Percentiles rank a stretch among this genome's conserved stretches.
Conservation (phyloP, 352 stramenopile species). For the Globisporangium radiosum region DNA sequence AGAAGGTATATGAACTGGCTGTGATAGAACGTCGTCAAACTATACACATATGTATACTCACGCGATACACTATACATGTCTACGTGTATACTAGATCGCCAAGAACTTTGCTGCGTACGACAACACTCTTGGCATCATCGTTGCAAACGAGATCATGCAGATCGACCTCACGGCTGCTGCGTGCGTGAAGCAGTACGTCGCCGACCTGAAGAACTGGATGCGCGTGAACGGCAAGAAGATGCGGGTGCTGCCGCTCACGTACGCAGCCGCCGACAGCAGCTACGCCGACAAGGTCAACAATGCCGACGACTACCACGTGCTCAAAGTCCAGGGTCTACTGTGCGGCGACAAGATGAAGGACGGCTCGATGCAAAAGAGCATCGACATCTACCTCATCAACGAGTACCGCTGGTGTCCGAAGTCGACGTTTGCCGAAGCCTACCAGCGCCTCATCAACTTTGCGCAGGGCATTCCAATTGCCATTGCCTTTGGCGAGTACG, state of each 20-base stretch:
- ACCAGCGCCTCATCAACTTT: conserved; percentile 65
- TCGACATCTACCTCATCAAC: conserved; percentile 88
- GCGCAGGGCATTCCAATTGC: conserved; percentile 76
- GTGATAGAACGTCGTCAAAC: background rate
- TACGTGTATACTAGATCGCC: conserved; percentile 36
- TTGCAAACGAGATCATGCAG: conserved; percentile 88
- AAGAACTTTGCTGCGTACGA: conserved; percentile 87
- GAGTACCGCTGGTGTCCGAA: conserved; percentile 82
- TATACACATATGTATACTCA: background rate
- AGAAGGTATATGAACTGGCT: conserved; percentile 30
- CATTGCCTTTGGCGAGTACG: conserved; percentile 76
- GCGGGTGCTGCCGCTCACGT: conserved; percentile 70
- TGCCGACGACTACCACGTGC: conserved; percentile 71
- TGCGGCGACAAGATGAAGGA: conserved; percentile 82
- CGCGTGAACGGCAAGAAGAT: conserved; percentile 78
- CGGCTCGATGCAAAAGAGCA: conserved; percentile 74
- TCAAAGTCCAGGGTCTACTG: conserved; percentile 80
- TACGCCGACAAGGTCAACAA: conserved; percentile 44
- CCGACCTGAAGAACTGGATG: conserved; percentile 88
- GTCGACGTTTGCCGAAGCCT: conserved; percentile 62
- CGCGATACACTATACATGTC: background rate
- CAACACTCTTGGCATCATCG: conserved; percentile 76
- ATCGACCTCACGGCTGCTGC: conserved; percentile 58
- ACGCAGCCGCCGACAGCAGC: conserved; percentile 76
- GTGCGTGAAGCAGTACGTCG: conserved; percentile 80